These are phyloP conservation scores for Begonia masoniana DNA, from an alignment of 306 rosid species.

Conservation along the genomic window DNA sequence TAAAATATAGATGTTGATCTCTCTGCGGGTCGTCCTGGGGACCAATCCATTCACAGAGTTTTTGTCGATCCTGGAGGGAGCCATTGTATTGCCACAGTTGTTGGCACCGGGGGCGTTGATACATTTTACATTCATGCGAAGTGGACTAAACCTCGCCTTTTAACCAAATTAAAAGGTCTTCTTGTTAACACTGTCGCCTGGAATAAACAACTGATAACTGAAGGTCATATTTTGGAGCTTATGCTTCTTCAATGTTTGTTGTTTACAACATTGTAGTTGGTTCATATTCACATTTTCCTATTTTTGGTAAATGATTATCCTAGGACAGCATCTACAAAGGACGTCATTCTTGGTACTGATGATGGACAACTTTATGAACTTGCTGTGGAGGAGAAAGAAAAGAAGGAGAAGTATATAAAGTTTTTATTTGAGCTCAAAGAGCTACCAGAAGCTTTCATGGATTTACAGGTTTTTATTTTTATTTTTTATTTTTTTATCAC, in stretches of 20 bases:
- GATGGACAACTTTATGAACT: constrained; percentile 82
- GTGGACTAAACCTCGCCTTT: constrained; percentile 81
- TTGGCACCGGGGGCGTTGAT: constrained; percentile 73
- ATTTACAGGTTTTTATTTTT: constrained; percentile 48
- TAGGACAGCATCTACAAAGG: constrained; percentile 72
- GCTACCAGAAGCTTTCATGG: constrained; percentile 83
- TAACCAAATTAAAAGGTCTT: constrained; percentile 71
- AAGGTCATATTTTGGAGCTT: constrained; percentile 34
- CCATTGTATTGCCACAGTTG: constrained; percentile 75
- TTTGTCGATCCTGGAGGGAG: constrained; percentile 97
- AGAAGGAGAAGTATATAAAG: constrained; percentile 81
- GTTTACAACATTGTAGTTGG: neutral
- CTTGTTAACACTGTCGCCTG: constrained; percentile 90
- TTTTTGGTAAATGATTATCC: neutral
- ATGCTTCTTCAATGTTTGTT: constrained; percentile 8
- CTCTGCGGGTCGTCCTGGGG: constrained; percentile 77
- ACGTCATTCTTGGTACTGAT: constrained; percentile 79
- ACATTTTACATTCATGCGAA: constrained; percentile 87
- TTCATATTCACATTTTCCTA: neutral
- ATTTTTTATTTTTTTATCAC: constrained; percentile 8
- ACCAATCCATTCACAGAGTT: constrained; percentile 87
- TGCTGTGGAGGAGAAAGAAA: constrained; percentile 90
- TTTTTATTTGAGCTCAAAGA: constrained; percentile 56
- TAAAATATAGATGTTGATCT: constrained; percentile 69
- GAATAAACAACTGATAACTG: constrained; percentile 86